Evolutionary conservation across 2,329 filamentous ascomycete species (phyloP), one percentile per base, ranked within the genome.

Genomic region (Trichoderma guizhouense): DNA sequence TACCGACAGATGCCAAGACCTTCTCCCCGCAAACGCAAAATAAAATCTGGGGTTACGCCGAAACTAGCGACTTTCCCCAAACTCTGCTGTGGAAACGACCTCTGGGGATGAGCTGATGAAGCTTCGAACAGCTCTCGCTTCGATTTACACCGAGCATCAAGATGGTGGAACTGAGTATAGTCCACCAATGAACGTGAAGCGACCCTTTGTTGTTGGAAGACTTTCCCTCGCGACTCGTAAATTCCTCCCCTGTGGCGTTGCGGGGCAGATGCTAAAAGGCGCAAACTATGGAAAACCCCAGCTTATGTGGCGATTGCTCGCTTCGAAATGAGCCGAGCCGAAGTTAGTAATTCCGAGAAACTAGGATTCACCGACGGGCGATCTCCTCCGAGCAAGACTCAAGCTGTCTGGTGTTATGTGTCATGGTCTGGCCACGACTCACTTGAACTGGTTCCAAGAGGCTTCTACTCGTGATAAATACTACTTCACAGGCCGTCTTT

Each of bases 241-340:
- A 58, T 43, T 15, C 32, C 55, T 28, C 32, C 11, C 18, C 14
- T 26, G 47, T 61, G 43, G 36, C 12, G 53, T 36, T 61, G 66
- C 55, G 66, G 66, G 66, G 66, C 53, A 43, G 5, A 15, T 21
- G 26, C 12, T 5, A 39, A 18, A 21, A 47, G 34, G n/a, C n/a
- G 32, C 30, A 65, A 24, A 18, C 47, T 34, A 53, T 36, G 14
- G 15, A 28, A 55, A 36, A 6, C 47, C 32, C 21, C 21, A 53
- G 21, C 15, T 39, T 36, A 7, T n/a, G 24, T 30, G 18, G 26
- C 11, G 18, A 18, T 14, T 15, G 18, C 66, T 69, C 66, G 66
- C 66, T 43, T 32, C 15, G 21, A 69, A 61, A 61, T 69, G 55
- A 61, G 34, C 66, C 66, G 66, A 69, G 55, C 66, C 66, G 66